These are phyloP conservation scores for Kappamyces sp. DNA, from an alignment of 192 early-diverging fungal genomes.

Conservation along the genomic window DNA sequence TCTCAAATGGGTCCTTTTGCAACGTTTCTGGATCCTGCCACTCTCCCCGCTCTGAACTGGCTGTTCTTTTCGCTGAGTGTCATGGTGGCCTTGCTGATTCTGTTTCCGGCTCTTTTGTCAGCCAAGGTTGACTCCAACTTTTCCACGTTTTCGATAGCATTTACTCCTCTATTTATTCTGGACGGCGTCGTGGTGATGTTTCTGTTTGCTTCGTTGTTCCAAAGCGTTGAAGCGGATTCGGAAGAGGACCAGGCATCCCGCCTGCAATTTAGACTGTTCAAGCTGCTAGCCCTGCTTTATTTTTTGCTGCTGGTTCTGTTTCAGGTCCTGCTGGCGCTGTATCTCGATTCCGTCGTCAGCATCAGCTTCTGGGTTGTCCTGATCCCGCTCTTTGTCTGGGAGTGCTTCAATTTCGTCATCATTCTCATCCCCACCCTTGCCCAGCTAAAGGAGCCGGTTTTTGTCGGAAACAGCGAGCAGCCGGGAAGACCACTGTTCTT, in stretches of 20 bases:
- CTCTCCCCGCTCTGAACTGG: conserved; percentile 35
- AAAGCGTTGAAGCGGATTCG: conserved; percentile 20
- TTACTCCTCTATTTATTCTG: conserved; percentile 77
- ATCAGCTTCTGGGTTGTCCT: conserved; percentile 67
- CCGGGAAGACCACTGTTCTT: conserved; percentile 17
- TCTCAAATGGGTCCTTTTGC: conserved; percentile 29
- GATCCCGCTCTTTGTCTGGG: conserved; percentile 78
- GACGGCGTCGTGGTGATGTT: conserved; percentile 38
- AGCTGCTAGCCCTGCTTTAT: conserved; percentile 35
- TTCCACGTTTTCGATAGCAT: conserved; percentile 64
- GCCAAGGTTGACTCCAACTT: conserved; percentile 65
- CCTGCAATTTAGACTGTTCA: conserved; percentile 8
- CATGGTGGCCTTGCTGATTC: conserved; percentile 58
- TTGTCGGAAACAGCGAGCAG: conserved; percentile 13
- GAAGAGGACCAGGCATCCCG: conserved; percentile 37
- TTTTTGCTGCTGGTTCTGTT: conserved; percentile 59
- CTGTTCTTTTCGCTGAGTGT: conserved; percentile 31
- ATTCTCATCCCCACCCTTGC: conserved; percentile 18
- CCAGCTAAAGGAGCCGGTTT: conserved; percentile 22
- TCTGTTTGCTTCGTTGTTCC: conserved; percentile 10
- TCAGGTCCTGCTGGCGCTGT: conserved; percentile 70
- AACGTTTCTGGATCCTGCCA: conserved; percentile 44
- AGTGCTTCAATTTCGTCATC: conserved; percentile 59
- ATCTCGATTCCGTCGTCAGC: conserved; percentile 56
- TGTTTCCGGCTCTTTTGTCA: conserved; percentile 78